Evolutionary conservation across 257 asterid species (phyloP).

Genomic region (Ophiorrhiza pumila): DNA sequence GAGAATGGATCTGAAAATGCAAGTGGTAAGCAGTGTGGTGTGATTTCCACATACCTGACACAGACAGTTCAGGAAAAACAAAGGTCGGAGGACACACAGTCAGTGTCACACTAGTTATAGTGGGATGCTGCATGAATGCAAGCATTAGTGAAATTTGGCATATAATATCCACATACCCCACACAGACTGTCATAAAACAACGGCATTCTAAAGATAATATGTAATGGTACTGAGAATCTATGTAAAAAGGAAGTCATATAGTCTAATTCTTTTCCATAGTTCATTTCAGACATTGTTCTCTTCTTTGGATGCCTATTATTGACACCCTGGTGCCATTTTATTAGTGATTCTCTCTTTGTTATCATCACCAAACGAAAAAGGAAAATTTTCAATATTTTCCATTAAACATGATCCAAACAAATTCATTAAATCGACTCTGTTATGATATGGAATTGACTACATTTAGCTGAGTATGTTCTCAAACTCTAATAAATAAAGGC

Average conservation of each 20-base stretch:
- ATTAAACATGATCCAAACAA: background rate
- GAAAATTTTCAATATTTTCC: background rate
- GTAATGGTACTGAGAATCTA: background rate
- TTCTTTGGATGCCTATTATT: background rate
- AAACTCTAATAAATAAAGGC: background rate
- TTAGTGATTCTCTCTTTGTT: background rate
- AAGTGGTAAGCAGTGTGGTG: background rate
- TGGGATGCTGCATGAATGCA: too few relatives aligned
- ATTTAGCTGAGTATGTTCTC: background rate
- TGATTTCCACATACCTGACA: background rate
- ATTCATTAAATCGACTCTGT: too few relatives aligned
- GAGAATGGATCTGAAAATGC: background rate
- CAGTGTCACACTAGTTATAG: background rate
- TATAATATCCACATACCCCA: too few relatives aligned
- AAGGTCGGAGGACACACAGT: background rate
- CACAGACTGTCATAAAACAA: background rate
- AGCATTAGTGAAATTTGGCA: too few relatives aligned
- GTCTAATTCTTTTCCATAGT: background rate
- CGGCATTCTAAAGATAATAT: background rate
- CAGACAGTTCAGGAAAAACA: background rate
- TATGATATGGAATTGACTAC: background rate
- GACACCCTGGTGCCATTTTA: background rate
- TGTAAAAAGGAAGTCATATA: background rate
- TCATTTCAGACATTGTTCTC: background rate
- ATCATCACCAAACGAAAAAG: background rate